Percentiles rank a stretch among this genome's conserved stretches.
Conservation (phyloP, 768 basidiomycete genomes). For the Gautieria morchelliformis region DNA sequence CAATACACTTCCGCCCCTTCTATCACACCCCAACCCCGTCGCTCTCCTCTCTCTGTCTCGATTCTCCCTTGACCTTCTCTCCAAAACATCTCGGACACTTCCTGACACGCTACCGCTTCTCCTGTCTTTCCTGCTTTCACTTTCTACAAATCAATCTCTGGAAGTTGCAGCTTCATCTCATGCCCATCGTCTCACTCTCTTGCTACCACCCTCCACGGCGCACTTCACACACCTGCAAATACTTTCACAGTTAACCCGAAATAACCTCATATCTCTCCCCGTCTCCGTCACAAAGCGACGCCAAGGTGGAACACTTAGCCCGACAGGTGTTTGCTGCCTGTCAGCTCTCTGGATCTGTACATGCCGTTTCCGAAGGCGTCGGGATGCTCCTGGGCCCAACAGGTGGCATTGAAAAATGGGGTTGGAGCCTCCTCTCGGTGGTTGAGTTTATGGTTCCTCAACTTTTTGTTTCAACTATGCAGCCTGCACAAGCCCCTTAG, state of each 20-base stretch:
- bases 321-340: slow-evolving; percentile 66
- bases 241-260: slow-evolving; percentile 51
- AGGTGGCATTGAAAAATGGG: slow-evolving; percentile 88
- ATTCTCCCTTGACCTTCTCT: slow-evolving; percentile 48
- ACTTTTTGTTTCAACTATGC: slow-evolving; percentile 29
- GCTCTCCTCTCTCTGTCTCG: slow-evolving; percentile 50
- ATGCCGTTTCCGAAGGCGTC: slow-evolving; percentile 42
- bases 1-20: slow-evolving; percentile 60
- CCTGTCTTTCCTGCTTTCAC: slow-evolving; percentile 61
- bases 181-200: slow-evolving; percentile 35
- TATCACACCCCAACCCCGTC: slow-evolving; percentile 59
- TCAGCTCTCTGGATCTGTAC: slow-evolving; percentile 32
- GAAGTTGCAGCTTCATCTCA: slow-evolving; percentile 43
- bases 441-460: slow-evolving; percentile 60
- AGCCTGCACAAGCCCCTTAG: slow-evolving; percentile 33
- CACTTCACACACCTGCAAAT: slow-evolving; percentile 41
- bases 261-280: slow-evolving; percentile 59
- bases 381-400: slow-evolving; percentile 65
- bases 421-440: slow-evolving; percentile 76
- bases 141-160: slow-evolving; percentile 51
- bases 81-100: slow-evolving; percentile 48
- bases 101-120: slow-evolving; percentile 59
- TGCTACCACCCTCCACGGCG: slow-evolving; percentile 31
- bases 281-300: slow-evolving; percentile 60
- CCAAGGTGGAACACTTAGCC: slow-evolving; percentile 62